phyloP scores from a whole-genome alignment of 2,329 filamentous ascomycete species.

The Pezizomycotina sp. region DNA sequence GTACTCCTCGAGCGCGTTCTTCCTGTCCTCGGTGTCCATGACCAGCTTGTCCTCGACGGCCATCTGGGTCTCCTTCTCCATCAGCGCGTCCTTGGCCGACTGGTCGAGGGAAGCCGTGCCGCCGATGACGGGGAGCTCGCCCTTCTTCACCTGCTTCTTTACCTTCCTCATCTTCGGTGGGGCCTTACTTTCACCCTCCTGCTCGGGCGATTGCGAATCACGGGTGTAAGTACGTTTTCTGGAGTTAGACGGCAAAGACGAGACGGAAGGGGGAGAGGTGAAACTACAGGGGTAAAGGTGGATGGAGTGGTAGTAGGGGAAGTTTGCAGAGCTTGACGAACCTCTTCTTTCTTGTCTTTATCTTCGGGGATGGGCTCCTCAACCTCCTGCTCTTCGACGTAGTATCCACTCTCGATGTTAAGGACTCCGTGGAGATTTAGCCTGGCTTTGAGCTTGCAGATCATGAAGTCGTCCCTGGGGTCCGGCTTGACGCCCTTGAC shows the following conservation, averaged over 20 bases:
- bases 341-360: constrained; percentile 34
- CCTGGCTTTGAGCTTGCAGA: constrained; percentile 97
- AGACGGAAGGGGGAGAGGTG: constrained; percentile 6
- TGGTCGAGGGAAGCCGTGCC: constrained; percentile 68
- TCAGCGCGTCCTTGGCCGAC: constrained; percentile 45
- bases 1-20: constrained; percentile 96
- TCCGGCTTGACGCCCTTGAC: constrained; percentile 95
- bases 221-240: constrained; percentile 21
- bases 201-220: constrained; percentile 34
- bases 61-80: constrained; percentile 79
- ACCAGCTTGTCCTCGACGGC: constrained; percentile 97
- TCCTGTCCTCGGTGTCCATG: constrained; percentile 95
- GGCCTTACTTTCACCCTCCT: constrained; percentile 43
- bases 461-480: constrained; percentile 93
- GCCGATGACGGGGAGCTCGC: constrained; percentile 72
- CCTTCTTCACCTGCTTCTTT: constrained; percentile 98
- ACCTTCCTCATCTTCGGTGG: constrained; percentile 78
- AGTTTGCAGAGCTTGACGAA: too few species aligned
- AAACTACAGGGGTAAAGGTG: background rate
- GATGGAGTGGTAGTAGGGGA: too few species aligned
- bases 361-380: constrained; percentile 80
- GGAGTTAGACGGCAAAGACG: constrained; percentile 11
- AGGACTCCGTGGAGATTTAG: constrained; percentile 92
- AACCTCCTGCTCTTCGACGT: constrained; percentile 91
- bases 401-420: constrained; percentile 94